A percentile compares a stretch with the other conserved stretches of the same genome.
phyloP scores from a whole-genome alignment of 2,329 filamentous ascomycete genomes.

The Alternaria sp. region DNA sequence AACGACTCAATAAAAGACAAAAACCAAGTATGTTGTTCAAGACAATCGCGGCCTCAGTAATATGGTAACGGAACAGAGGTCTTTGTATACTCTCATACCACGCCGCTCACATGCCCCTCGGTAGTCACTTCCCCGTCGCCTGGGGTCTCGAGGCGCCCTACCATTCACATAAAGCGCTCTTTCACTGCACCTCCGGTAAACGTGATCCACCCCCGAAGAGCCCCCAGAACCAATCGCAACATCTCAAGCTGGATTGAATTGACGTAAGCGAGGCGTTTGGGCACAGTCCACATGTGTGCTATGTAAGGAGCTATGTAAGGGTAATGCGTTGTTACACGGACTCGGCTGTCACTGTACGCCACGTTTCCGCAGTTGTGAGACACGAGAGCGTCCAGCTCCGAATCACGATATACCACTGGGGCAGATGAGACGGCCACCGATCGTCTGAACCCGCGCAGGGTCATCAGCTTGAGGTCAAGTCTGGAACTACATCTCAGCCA shows the following conservation, averaged over 20 bases:
- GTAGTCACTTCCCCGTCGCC: neutral
- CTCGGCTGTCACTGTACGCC: slow-evolving; percentile 7
- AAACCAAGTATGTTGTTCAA: neutral
- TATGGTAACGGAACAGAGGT: neutral
- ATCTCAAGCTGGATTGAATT: neutral
- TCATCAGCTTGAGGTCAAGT: neutral
- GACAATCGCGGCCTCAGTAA: neutral
- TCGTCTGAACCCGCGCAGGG: neutral
- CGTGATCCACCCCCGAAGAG: neutral
- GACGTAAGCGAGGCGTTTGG: slow-evolving; percentile 8
- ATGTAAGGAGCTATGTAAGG: slow-evolving; percentile 9
- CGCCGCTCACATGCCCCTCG: neutral
- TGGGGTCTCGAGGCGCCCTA: neutral
- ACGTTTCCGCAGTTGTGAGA: neutral
- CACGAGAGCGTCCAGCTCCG: neutral
- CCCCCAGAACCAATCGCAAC: neutral
- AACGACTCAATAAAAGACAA: neutral
- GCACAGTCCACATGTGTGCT: slow-evolving; percentile 9
- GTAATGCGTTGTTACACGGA: slow-evolving; percentile 1
- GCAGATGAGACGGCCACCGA: neutral
- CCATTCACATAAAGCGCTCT: neutral
- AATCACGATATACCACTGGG: neutral
- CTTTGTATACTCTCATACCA: neutral
- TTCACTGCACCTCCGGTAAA: slow-evolving; percentile 6
- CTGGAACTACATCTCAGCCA: neutral